Evolutionary conservation across 2,329 filamentous ascomycete species (phyloP).

Genomic region (Xylariaceae sp.): DNA sequence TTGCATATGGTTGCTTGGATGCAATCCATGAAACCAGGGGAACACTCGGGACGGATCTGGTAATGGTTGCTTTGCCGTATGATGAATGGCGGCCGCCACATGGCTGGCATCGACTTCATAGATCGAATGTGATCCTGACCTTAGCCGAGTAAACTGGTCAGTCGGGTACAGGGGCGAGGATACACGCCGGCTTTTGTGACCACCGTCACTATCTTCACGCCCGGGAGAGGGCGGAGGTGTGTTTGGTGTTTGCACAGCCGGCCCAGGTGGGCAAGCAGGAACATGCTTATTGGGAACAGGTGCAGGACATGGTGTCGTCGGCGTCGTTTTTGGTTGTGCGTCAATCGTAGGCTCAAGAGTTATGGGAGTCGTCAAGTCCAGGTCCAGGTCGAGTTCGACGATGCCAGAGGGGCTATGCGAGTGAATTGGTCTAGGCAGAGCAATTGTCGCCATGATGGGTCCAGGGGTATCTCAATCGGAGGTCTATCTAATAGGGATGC

Average conservation of each 20-base stretch:
- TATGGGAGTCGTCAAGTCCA: slow-evolving; percentile 37
- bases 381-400: slow-evolving; percentile 14
- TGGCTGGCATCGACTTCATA: slow-evolving; percentile 67
- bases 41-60: slow-evolving; percentile 85
- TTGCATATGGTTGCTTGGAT: slow-evolving; percentile 83
- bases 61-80: slow-evolving; percentile 71
- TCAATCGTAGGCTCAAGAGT: slow-evolving; percentile 38
- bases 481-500: slow-evolving; percentile 2
- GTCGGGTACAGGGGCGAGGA: slow-evolving; percentile 72
- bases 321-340: slow-evolving; percentile 26
- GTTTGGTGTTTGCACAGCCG: slow-evolving; percentile 51
- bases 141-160: slow-evolving; percentile 49
- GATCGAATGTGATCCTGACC: slow-evolving; percentile 53
- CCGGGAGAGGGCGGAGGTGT: slow-evolving; percentile 64
- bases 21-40: slow-evolving; percentile 91
- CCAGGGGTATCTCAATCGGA: slow-evolving; percentile 18
- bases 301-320: slow-evolving; percentile 29
- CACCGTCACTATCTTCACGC: slow-evolving; percentile 46
- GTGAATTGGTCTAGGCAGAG: slow-evolving; percentile 45
- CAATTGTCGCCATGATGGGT: slow-evolving; percentile 49
- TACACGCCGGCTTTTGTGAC: slow-evolving; percentile 34
- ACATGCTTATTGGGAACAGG: slow-evolving; percentile 84
- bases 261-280: slow-evolving; percentile 80
- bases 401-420: slow-evolving; percentile 42
- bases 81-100: slow-evolving; percentile 68